phyloP scores from a whole-genome alignment of 805 yeast species.

The Candida pini region DNA sequence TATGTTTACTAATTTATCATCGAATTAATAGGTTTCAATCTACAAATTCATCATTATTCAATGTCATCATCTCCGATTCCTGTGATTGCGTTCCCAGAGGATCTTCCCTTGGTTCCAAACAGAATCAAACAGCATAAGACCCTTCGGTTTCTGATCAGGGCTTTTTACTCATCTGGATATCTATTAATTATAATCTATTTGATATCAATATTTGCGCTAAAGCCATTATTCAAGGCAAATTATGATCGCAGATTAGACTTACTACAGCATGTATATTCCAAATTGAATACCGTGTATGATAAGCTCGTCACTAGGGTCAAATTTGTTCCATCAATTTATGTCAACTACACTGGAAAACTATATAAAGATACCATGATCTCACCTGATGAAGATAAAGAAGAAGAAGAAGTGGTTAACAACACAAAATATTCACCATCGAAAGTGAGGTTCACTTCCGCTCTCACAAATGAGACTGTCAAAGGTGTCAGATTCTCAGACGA shows the following conservation, averaged over 20 bases:
- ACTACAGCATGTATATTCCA: constrained; percentile 22
- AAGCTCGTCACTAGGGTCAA: constrained; percentile 24
- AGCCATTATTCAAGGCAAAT: constrained; percentile 35
- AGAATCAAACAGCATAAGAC: constrained; percentile 21
- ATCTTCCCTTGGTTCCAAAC: constrained; percentile 7
- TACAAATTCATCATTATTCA: neutral
- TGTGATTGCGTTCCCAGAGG: constrained; percentile 31
- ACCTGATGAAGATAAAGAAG: constrained; percentile 16
- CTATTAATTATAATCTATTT: constrained; percentile 26
- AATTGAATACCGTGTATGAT: constrained; percentile 23
- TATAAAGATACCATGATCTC: constrained; percentile 31
- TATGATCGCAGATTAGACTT: constrained; percentile 35
- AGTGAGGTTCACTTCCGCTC: neutral
- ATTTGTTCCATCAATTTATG: constrained; percentile 35
- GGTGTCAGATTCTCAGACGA: constrained; percentile 24
- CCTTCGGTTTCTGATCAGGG: constrained; percentile 21
- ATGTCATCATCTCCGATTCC: constrained; percentile 15
- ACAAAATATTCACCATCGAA: neutral
- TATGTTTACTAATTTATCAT: too few relatives aligned
- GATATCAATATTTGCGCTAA: constrained; percentile 29
- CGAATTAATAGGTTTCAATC: too few relatives aligned
- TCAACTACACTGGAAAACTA: constrained; percentile 34
- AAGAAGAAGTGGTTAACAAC: constrained; percentile 9
- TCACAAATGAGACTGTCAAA: constrained; percentile 6
- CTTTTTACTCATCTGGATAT: constrained; percentile 33